Evolutionary conservation across 495 filamentous ascomycete genomes (phyloP), one percentile per base, ranked within the genome.

Genomic region (Xylaria venustula): DNA sequence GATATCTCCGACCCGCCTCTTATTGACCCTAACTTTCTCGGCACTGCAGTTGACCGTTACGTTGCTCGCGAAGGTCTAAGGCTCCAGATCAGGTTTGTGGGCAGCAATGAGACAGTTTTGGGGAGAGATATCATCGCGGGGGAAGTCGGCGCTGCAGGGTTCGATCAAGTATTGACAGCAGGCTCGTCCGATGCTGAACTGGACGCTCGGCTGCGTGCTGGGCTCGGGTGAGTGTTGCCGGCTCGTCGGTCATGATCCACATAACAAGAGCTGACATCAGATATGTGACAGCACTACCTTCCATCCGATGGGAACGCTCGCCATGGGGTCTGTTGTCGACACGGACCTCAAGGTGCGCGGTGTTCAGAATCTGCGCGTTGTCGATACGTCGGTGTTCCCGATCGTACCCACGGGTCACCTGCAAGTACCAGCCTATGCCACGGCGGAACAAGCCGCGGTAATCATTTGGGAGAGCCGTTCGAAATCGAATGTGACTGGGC

Each of bases 291-390:
- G 61, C 8, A 45, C 61, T n/a, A 45, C 28, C 22, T 64, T 51
- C 30, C 57, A 77, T 61, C 30, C 71, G 54, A 68, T 69, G 30
- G 77, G 78, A 2, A 69, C 67, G 2, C 67, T 66, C 23, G 69
- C 74, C 0, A 78, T 79, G 75, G 77, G 77, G 3, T 71, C 69
- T 48, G 76, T 78, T 0, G 71, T 79, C 15, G 74, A 79, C 56
- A 65, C 64, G 40, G 64, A 72, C 56, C 61, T 79, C 0, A 68
- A 64, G 2, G 73, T 80, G 11, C 64, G 64, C 12, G 78, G 76
- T 0, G 71, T 80, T 3, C 52, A 72, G 20, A 67, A 68, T 3
- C 56, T 79, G n/a, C 60, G 75, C 25, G 70, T 79, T 20, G 68
- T 73, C 0, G 74, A 80, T 55, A 72, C 75, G 0, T 77, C 77